Conservation (phyloP, 768 basidiomycete genomes). For the Thelephora aurantiotincta region DNA sequence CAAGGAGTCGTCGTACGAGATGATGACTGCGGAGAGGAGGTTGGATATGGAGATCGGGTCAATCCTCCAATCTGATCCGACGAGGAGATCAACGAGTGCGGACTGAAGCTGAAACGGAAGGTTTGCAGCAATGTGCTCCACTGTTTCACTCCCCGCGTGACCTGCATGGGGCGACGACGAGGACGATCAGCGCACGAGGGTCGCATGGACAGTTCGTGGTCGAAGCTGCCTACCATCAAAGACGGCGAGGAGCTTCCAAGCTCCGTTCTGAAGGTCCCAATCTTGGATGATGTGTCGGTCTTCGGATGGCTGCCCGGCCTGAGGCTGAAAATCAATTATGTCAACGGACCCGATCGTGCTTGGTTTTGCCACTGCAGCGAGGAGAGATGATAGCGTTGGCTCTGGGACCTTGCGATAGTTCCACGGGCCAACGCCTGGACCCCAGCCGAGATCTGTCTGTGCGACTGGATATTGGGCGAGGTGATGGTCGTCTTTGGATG, state of each 20-base stretch:
- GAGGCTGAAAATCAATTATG: conserved; percentile 29
- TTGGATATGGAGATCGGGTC: conserved; percentile 21
- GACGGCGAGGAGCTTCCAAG: conserved; percentile 30
- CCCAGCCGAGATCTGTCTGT: conserved; percentile 37
- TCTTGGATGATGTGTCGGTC: conserved; percentile 27
- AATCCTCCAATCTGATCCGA: conserved; percentile 13
- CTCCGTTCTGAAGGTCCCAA: conserved; percentile 26
- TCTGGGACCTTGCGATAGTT: conserved; percentile 35
- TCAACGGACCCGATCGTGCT: conserved; percentile 20
- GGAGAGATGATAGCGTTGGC: conserved; percentile 23
- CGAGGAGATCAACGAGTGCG: conserved; percentile 21
- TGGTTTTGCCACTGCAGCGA: conserved; percentile 24
- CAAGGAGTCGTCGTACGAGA: conserved; percentile 27
- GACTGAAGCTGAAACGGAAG: conserved; percentile 27
- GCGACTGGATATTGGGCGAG: no score
- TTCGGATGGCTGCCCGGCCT: conserved; percentile 17
- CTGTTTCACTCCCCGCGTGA: conserved; percentile 34
- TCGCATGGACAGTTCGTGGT: neutral
- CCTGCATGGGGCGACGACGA: conserved; percentile 16
- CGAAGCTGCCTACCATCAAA: conserved; percentile 24
- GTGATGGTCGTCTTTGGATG: no score
- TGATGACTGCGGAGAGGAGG: conserved; percentile 23
- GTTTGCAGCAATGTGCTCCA: conserved; percentile 25
- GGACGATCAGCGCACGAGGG: neutral
- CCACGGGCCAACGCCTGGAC: conserved; percentile 33